Percentiles rank a stretch among this genome's conserved stretches.
Evolutionary conservation across 768 basidiomycete species (phyloP).

Genomic region (Boletales sp.): DNA sequence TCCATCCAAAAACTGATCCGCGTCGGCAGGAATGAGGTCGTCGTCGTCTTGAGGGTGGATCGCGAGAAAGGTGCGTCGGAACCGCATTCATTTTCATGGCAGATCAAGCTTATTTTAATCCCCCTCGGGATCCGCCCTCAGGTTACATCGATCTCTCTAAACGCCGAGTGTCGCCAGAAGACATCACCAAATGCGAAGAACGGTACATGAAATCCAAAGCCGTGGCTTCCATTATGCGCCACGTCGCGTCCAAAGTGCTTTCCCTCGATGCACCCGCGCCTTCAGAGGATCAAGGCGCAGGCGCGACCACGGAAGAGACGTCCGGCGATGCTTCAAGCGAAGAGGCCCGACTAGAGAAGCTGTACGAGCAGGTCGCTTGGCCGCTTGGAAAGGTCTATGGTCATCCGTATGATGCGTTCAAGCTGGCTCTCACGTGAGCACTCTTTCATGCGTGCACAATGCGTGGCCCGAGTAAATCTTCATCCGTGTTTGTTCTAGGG

Average conservation of each 20-base stretch:
- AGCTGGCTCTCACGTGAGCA: conserved; percentile 86
- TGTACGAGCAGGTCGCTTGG: conserved; percentile 93
- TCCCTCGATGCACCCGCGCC: conserved; percentile 33
- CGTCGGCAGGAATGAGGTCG: conserved; percentile 96
- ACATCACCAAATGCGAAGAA: conserved; percentile 98
- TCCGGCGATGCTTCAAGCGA: conserved; percentile 47
- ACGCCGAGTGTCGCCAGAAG: conserved; percentile 95
- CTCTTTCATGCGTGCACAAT: neutral
- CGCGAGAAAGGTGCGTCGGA: conserved; percentile 85
- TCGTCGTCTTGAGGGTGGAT: conserved; percentile 96
- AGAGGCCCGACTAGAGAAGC: conserved; percentile 74
- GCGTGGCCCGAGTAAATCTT: too few relatives aligned
- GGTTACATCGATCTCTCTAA: conserved; percentile 99
- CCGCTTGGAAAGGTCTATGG: conserved; percentile 90
- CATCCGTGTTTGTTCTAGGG: conserved; percentile 35
- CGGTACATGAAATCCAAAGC: conserved; percentile 98
- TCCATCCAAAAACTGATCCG: conserved; percentile 98
- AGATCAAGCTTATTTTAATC: neutral
- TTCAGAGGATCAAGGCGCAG: conserved; percentile 22
- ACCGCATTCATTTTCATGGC: neutral
- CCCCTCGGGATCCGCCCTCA: conserved; percentile 25
- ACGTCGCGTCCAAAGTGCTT: conserved; percentile 82
- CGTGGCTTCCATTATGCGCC: conserved; percentile 88
- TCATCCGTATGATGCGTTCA: conserved; percentile 97
- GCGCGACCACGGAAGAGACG: conserved; percentile 16